Evolutionary conservation across 1,139 yeast species (phyloP), one percentile per base, ranked within the genome.

Genomic region (Sugiyamaella castrensis): DNA sequence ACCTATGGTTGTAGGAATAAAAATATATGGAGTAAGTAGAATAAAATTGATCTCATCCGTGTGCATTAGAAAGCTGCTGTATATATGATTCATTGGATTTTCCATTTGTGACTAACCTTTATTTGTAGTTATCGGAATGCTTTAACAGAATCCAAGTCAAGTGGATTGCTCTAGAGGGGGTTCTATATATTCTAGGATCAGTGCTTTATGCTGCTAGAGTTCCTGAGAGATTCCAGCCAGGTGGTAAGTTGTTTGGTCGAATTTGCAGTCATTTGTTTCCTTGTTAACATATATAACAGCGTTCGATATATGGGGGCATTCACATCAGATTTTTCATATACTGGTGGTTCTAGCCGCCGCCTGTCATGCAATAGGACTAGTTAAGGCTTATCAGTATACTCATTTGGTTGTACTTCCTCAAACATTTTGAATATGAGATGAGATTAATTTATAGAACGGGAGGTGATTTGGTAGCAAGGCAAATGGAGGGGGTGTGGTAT

Each of bases 301-400:
- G 27, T 85, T 78, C 63, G 96, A 89, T 60, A 64, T 81, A 11
- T 75, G 80, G 70, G 96, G 96, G 1, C 86, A 87, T 57, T 85
- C 95, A 2, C 97, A 89, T 65, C 97, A 91, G 64, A 77, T 89
- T 19, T 89, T 89, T 65, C 97, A 89, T 65, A 69, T 86, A 2
- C 68, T 86, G 61, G 96, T 91, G 2, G 92, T 89, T 0, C 58
- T 82, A 7, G 96, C 96, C 3, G 95, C 95, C 0, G 72, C 71
- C 51, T 82, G 85, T 53, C 97, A 89, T 67, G 80, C 85, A 69
- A 71, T 62, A 48, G 95, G 84, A 0, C 69, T 88, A 34, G 62
- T 80, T n/a, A 74, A 74, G 9, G 76, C 89, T 39, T 86, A 84
- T 60, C 69, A 71, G 47, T 70, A 58, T 37, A 75, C 56, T 73